Evolutionary conservation across 2,329 filamentous ascomycete genomes (phyloP).

Genomic region (Fusarium liriodendri): DNA sequence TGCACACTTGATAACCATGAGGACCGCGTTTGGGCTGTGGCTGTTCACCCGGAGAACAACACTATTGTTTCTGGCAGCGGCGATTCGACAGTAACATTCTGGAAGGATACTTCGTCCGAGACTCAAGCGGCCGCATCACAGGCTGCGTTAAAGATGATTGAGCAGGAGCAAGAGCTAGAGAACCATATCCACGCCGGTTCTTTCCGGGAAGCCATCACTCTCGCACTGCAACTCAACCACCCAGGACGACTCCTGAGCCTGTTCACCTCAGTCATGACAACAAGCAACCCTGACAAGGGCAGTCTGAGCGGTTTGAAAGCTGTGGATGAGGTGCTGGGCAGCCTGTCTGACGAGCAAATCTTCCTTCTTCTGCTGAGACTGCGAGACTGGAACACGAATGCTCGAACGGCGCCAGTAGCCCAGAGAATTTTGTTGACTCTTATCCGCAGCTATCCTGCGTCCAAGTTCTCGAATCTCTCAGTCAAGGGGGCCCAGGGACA

Average conservation of each 20-base stretch:
- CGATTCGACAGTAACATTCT: conserved; percentile 94
- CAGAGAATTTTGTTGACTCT: conserved; percentile 86
- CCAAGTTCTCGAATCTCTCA: conserved; percentile 78
- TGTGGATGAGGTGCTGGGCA: conserved; percentile 87
- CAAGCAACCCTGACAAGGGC: conserved; percentile 67
- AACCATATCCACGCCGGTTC: conserved; percentile 91
- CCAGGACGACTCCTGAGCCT: conserved; percentile 86
- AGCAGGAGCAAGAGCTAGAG: conserved; percentile 93
- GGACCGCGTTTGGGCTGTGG: conserved; percentile 92
- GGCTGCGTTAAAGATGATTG: conserved; percentile 82
- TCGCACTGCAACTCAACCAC: conserved; percentile 94
- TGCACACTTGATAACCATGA: conserved; percentile 97
- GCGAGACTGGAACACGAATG: conserved; percentile 98
- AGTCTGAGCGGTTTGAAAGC: conserved; percentile 73
- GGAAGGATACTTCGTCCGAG: conserved; percentile 88
- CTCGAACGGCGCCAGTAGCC: conserved; percentile 83
- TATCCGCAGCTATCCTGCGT: conserved; percentile 83
- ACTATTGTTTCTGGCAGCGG: conserved; percentile 90
- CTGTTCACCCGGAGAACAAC: conserved; percentile 75
- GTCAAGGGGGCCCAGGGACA: conserved; percentile 67
- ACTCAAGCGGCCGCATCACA: conserved; percentile 81
- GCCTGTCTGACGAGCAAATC: conserved; percentile 85
- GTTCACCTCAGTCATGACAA: conserved; percentile 82
- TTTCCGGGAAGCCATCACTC: conserved; percentile 91
- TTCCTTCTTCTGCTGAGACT: conserved; percentile 84